These are phyloP conservation scores for Fusarium longipes DNA, from an alignment of 2,329 filamentous ascomycete genomes.

Conservation along the genomic window DNA sequence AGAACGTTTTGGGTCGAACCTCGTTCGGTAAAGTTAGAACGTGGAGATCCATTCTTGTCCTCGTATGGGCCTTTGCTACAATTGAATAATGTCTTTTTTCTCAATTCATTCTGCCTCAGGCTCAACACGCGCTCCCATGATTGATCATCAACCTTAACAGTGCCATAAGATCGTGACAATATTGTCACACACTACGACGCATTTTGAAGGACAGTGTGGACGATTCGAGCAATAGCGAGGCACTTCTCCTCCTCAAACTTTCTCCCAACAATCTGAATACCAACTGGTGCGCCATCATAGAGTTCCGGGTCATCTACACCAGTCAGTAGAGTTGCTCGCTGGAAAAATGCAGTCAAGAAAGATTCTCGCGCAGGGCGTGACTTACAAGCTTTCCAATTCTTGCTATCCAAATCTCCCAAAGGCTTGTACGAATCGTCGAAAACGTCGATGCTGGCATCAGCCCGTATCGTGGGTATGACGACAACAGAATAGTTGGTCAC, in stretches of 20 bases:
- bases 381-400: constrained; percentile 62
- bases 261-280: constrained; percentile 24
- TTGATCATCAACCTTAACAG: too few relatives aligned
- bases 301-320: constrained; percentile 6
- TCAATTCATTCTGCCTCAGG: too few relatives aligned
- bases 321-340: not conserved
- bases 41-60: too few relatives aligned
- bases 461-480: constrained; percentile 66
- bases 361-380: rapidly evolving
- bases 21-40: too few relatives aligned
- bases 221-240: constrained; percentile 12
- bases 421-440: constrained; percentile 53
- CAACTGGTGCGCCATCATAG: constrained; percentile 29
- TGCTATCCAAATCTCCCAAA: constrained; percentile 55
- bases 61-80: too few relatives aligned
- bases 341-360: too few relatives aligned
- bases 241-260: constrained; percentile 39
- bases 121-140: too few relatives aligned
- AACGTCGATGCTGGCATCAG: constrained; percentile 62
- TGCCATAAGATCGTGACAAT: not conserved
- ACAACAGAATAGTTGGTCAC: constrained; percentile 66
- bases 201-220: not conserved
- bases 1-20: not conserved
- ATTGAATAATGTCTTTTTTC: too few relatives aligned
- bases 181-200: not conserved